Evolutionary conservation across 257 asterid species (phyloP).

Genomic region (Rubia yunnanensis): DNA sequence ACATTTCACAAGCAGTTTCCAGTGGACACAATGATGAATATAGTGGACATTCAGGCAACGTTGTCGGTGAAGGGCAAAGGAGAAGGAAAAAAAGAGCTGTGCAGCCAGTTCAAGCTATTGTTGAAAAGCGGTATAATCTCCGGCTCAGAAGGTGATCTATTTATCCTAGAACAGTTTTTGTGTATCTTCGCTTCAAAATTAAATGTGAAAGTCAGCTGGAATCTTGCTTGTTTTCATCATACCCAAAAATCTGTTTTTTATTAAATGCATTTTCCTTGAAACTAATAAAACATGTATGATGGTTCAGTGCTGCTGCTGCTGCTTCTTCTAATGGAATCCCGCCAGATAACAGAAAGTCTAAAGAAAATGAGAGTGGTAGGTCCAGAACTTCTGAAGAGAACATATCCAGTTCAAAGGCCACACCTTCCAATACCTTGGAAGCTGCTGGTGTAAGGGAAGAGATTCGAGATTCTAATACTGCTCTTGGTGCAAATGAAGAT

Average conservation of each 20-base stretch:
- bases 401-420: slow-evolving; percentile 16
- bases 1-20: slow-evolving; percentile 41
- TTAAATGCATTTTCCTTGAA: background rate
- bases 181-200: background rate
- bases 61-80: slow-evolving; percentile 46
- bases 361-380: slow-evolving; percentile 24
- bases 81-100: slow-evolving; percentile 60
- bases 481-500: slow-evolving; percentile 26
- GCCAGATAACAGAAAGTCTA: slow-evolving; percentile 32
- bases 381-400: slow-evolving; percentile 6
- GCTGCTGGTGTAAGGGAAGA: slow-evolving; percentile 34
- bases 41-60: slow-evolving; percentile 59
- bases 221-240: too few relatives aligned
- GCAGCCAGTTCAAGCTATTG: slow-evolving; percentile 36
- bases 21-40: slow-evolving; percentile 42
- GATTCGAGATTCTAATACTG: slow-evolving; percentile 24
- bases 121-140: slow-evolving; percentile 79
- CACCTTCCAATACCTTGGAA: slow-evolving; percentile 31
- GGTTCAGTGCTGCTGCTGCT: slow-evolving; percentile 44
- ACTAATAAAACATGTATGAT: slow-evolving; percentile 6
- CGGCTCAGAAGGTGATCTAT: slow-evolving; percentile 57
- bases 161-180: slow-evolving; percentile 3
- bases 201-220: background rate
- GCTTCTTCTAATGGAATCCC: slow-evolving; percentile 47
- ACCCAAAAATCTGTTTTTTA: background rate